Evolutionary conservation across 1,284 basidiomycete species (phyloP).

Genomic region (Heterobasidion irregulare): DNA sequence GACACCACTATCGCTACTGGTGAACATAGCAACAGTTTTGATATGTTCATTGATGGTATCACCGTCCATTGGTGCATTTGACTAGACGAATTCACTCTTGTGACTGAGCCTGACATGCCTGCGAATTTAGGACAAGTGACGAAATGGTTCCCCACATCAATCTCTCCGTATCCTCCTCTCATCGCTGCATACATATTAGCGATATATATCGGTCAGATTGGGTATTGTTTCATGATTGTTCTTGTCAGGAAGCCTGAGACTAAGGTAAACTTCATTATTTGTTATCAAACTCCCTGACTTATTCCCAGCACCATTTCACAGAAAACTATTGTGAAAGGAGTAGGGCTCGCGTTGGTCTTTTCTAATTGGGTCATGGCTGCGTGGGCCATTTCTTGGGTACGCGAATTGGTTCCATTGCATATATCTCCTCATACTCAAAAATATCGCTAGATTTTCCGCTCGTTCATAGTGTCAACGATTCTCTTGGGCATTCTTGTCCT

Average conservation of each 20-base stretch:
- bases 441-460: slow-evolving; percentile 42
- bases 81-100: neutral
- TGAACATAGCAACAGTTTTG: slow-evolving; percentile 55
- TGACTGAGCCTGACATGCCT: neutral
- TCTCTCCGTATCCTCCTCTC: slow-evolving; percentile 49
- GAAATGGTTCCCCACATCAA: slow-evolving; percentile 53
- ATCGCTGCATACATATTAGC: slow-evolving; percentile 42
- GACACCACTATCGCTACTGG: slow-evolving; percentile 68
- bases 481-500: slow-evolving; percentile 52
- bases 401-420: slow-evolving; percentile 10
- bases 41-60: slow-evolving; percentile 46
- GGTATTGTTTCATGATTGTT: slow-evolving; percentile 74
- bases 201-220: slow-evolving; percentile 65
- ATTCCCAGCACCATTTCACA: slow-evolving; percentile 15
- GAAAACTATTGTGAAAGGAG: slow-evolving; percentile 64
- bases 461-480: slow-evolving; percentile 54
- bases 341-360: slow-evolving; percentile 71
- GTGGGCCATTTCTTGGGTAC: slow-evolving; percentile 80
- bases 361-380: slow-evolving; percentile 78
- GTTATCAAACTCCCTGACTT: neutral
- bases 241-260: slow-evolving; percentile 69
- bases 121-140: slow-evolving; percentile 39
- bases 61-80: slow-evolving; percentile 42
- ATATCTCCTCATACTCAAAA: neutral
- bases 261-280: slow-evolving; percentile 40